Base-by-base conservation (phyloP, 176 grass and related monocot genomes). In the Carex myosuroides region DNA sequence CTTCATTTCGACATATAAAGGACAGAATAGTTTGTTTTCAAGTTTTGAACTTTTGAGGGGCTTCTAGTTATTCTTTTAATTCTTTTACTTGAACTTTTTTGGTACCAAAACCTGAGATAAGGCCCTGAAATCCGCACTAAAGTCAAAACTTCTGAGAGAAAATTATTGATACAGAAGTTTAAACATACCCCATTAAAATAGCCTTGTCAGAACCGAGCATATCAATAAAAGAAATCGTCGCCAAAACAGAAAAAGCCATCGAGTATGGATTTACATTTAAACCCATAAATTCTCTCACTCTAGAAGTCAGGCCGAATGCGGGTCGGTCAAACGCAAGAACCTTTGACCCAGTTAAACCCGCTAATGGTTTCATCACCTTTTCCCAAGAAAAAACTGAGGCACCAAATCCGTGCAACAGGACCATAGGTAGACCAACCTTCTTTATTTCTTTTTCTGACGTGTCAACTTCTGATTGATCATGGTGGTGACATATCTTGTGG, bases 311-410 rank as follows among this genome's bases (percentile, higher is more conserved):
- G 4, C 96, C 96, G 32, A 98, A 98, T 18, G 89, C 93, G 0
- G 96, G 93, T 18, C 93, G 86, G 63, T 98, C 96, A 73, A 98
- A 98, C 0, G 96, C 96, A 7, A 98, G 89, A 68, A 98, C 96
- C 77, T 98, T 92, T 8, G 91, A 90, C 24, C 93, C 82, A 3
- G 16, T 86, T 13, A 92, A 29, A 73, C 77, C 53, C 17, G 91
- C 86, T 24, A 95, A 85, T 0, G 89, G 88, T 69, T 88, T 88
- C 96, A 92, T 92, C 41, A 95, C 84, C 6, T 87, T 79, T 65
- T 64, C 88, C 93, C 93, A 98, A 33, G 96, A 95, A 84, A 98
- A 98, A 29, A 94, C 44, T 0, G 96, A 98, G 10, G 96, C 93
- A 9, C 96, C 92, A 26, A 98, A 98, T 24, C 96, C 96, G 20